Conservation (phyloP, 805 yeast species). For the Wickerhamiella lipophila region DNA sequence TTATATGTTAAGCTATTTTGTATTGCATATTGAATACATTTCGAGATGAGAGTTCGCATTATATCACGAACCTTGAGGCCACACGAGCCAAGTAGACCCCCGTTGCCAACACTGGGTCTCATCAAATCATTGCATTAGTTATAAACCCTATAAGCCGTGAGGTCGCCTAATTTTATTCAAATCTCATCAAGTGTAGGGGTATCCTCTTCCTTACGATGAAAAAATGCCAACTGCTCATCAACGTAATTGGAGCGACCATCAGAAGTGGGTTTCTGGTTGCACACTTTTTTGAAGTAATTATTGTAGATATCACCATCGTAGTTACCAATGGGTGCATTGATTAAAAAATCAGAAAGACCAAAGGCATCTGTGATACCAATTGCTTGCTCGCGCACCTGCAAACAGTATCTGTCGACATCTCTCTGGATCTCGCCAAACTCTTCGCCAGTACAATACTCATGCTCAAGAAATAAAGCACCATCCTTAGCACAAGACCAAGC, state of each 20-base stretch:
- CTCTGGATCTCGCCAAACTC: constrained; percentile 34
- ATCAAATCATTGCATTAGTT: too few relatives aligned
- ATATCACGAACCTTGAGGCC: too few relatives aligned
- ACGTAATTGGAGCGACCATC: constrained; percentile 47
- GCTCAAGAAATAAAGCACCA: constrained; percentile 59
- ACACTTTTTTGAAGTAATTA: constrained; percentile 53
- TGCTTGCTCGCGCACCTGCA: constrained; percentile 49
- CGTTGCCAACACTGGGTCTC: too few relatives aligned
- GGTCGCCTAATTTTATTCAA: too few relatives aligned
- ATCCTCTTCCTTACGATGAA: constrained; percentile 20
- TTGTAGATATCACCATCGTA: constrained; percentile 75
- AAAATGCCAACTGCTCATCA: constrained; percentile 25
- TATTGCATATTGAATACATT: too few relatives aligned
- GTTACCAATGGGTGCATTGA: constrained; percentile 72
- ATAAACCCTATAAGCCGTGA: too few relatives aligned
- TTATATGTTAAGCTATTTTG: too few relatives aligned
- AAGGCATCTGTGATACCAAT: constrained; percentile 76
- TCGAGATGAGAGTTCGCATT: too few relatives aligned
- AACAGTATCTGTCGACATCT: constrained; percentile 36
- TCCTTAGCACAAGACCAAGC: constrained; percentile 54
- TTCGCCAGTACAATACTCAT: constrained; percentile 41
- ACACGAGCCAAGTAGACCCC: too few relatives aligned
- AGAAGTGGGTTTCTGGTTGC: constrained; percentile 34
- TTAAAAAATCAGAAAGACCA: constrained; percentile 63
- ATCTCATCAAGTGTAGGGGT: constrained; percentile 16